These are phyloP conservation scores for Fraxinus pennsylvanica DNA, from an alignment of 257 asterid genomes.

Conservation along the genomic window DNA sequence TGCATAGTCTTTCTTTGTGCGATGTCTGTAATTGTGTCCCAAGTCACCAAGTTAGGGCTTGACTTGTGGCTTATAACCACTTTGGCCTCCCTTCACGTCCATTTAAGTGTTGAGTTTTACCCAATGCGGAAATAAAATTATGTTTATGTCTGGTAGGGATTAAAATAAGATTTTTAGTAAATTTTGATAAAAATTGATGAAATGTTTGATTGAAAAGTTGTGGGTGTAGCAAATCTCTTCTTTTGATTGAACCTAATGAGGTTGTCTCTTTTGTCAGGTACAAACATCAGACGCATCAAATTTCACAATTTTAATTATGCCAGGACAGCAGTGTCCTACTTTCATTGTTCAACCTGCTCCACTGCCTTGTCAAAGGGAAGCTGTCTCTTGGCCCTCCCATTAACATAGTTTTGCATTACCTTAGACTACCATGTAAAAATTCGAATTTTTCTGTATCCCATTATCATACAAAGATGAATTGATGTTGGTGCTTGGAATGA, in stretches of 20 bases:
- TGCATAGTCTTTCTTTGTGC: not conserved
- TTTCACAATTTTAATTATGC: slow-evolving; percentile 69
- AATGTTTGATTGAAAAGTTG: no score
- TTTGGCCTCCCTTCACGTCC: no score
- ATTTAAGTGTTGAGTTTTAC: no score
- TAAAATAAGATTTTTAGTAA: no score
- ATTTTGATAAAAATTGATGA: no score
- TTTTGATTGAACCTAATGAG: not conserved
- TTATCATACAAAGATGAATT: not conserved
- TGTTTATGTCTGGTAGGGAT: no score
- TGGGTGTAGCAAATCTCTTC: not conserved
- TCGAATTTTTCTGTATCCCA: slow-evolving; percentile 3
- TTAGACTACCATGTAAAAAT: slow-evolving; percentile 7
- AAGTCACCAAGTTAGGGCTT: not conserved
- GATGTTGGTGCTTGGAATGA: no score
- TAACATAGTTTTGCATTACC: slow-evolving; percentile 34
- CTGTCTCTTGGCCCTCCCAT: slow-evolving; percentile 56
- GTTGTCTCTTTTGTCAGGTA: slow-evolving; percentile 38
- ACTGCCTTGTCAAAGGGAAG: slow-evolving; percentile 72
- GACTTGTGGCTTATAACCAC: not conserved
- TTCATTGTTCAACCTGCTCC: slow-evolving; percentile 88
- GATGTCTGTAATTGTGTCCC: not conserved
- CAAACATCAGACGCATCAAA: slow-evolving; percentile 49
- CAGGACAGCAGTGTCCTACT: slow-evolving; percentile 79
- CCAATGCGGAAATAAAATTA: no score